Evolutionary conservation across 495 filamentous ascomycete species (phyloP).

Genomic region (Penicillium malachiteum): DNA sequence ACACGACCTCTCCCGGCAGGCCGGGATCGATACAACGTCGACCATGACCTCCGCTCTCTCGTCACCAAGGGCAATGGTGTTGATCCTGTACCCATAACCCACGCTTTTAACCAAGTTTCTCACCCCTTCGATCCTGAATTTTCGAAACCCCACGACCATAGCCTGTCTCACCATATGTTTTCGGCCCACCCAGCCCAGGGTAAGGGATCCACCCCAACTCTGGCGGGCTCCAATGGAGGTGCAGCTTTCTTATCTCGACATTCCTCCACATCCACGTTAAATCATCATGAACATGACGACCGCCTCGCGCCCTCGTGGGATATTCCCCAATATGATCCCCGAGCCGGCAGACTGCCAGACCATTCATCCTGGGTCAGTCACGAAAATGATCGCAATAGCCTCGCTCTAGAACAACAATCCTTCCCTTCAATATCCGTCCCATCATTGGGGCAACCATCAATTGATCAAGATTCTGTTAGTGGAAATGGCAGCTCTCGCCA

Average conservation of each 20-base stretch:
- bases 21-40: background rate
- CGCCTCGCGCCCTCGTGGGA: background rate
- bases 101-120: background rate
- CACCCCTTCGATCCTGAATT: slow-evolving; percentile 7
- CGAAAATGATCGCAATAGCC: background rate
- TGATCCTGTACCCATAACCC: slow-evolving; percentile 1
- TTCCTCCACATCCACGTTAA: slow-evolving; percentile 29
- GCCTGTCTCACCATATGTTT: slow-evolving; percentile 13
- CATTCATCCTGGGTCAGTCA: too few species aligned
- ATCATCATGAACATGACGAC: slow-evolving; percentile 20
- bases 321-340: background rate
- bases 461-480: slow-evolving; percentile 1
- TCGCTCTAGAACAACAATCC: background rate
- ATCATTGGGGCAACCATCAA: background rate
- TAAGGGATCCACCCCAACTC: slow-evolving; percentile 26
- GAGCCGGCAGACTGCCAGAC: background rate
- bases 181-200: slow-evolving; percentile 13
- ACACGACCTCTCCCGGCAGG: slow-evolving; percentile 2
- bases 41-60: slow-evolving; percentile 4
- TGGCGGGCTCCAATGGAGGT: slow-evolving; percentile 21
- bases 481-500: background rate
- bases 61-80: slow-evolving; percentile 9
- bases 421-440: background rate
- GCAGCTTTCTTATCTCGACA: slow-evolving; percentile 19
- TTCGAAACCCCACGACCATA: slow-evolving; percentile 1